phyloP scores from a whole-genome alignment of 345 rosid genomes.

The Carallia pectinifolia region DNA sequence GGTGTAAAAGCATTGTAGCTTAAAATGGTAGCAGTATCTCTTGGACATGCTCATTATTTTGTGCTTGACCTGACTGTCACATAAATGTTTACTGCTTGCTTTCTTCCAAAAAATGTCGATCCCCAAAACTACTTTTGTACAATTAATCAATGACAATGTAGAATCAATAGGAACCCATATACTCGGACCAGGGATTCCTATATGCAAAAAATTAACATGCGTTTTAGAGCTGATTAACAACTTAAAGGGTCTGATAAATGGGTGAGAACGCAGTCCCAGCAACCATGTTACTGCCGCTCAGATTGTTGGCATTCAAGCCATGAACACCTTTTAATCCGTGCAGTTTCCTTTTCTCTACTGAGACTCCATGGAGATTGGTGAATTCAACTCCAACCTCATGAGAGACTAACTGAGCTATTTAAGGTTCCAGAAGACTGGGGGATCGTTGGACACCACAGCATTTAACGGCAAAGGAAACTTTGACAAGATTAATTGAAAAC shows the following conservation, averaged over 20 bases:
- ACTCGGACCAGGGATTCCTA: too few species aligned
- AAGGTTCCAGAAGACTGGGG: background rate
- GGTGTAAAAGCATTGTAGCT: slow-evolving; percentile 20
- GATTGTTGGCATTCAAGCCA: background rate
- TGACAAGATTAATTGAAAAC: background rate
- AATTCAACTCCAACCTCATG: too few species aligned
- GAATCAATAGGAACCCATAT: too few species aligned
- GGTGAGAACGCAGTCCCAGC: background rate
- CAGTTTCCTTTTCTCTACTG: too few species aligned
- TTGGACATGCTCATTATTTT: slow-evolving; percentile 6
- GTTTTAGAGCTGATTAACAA: too few species aligned
- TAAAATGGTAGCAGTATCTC: slow-evolving; percentile 17
- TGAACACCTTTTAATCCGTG: too few species aligned
- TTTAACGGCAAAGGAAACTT: background rate
- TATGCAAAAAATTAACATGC: too few species aligned
- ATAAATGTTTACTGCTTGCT: slow-evolving; percentile 7
- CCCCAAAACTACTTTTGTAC: slow-evolving; percentile 18
- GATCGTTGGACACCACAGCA: too few species aligned
- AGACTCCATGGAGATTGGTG: too few species aligned
- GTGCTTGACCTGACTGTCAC: background rate
- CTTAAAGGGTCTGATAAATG: too few species aligned
- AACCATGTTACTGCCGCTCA: slow-evolving; percentile 19
- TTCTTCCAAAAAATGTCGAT: slow-evolving; percentile 29
- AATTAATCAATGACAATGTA: background rate
- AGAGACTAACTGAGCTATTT: too few species aligned